Evolutionary conservation across 148 eudicot genomes (phyloP), one percentile per base, ranked within the genome.

Genomic region (Silene latifolia): DNA sequence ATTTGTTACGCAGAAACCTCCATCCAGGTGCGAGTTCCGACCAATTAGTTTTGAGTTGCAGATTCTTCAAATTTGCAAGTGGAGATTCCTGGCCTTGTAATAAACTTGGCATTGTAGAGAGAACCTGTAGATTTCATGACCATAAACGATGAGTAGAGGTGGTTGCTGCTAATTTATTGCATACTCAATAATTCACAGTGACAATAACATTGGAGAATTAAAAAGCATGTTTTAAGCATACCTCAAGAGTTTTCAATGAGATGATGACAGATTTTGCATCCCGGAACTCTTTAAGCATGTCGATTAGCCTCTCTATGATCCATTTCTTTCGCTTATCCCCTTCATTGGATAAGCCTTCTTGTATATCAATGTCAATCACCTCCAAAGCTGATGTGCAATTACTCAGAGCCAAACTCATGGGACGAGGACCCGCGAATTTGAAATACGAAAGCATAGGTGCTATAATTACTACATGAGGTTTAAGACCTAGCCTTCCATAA

Each of bases 361-460:
- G 29, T 19, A 68, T 8, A 68, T 46, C 72, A 44, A 68, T 44
- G 25, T 42, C 54, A 11, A 42, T 47, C 54, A 6, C 72, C 54
- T 44, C 54, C 27, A 68, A 3, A 7, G 17, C 18, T 5, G 70
- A 44, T 20, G 56, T n/a, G 9, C 56, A 42, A 18, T 9, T 18
- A 44, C 21, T 29, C 27, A 68, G 1, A 68, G 14, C 1, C 1
- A n/a, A 44, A 10, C n/a, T 2, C 56, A 68, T 68, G 14, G 72
- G 72, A 44, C 4, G 17, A 10, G 27, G 54, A 19, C 72, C 72
- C 27, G 1, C 29, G 8, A 18, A 68, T 68, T 68, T 68, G 72
- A 68, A 44, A 19, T 68, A 68, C 17, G 54, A n/a, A 44, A 65
- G 69, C 69, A 65, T 65, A 18, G 69, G 69, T 29, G 47, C 69